phyloP scores from a whole-genome alignment of 129 eudicot species.

The Saussurea involucrata region DNA sequence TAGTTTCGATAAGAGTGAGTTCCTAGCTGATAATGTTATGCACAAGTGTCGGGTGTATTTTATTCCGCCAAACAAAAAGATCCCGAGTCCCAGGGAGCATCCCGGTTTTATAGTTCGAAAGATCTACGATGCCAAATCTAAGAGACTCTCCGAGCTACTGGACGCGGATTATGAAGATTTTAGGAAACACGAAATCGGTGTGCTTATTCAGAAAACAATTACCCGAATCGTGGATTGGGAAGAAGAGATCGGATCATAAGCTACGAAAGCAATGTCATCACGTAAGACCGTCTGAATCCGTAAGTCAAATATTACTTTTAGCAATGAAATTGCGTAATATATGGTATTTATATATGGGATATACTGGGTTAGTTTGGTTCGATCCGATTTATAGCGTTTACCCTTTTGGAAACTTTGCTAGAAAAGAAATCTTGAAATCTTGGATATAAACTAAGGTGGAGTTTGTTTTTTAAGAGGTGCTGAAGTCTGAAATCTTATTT shows the following conservation, averaged over 20 bases:
- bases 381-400: neutral
- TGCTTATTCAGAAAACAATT: slow-evolving; percentile 71
- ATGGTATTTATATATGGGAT: neutral
- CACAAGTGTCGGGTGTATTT: slow-evolving; percentile 91
- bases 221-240: neutral
- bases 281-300: neutral
- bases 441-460: neutral
- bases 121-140: slow-evolving; percentile 67
- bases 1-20: slow-evolving; percentile 77
- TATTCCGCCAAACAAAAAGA: slow-evolving; percentile 68
- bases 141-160: slow-evolving; percentile 57
- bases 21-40: slow-evolving; percentile 85
- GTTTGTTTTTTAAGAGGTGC: too few species aligned
- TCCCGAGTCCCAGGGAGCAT: slow-evolving; percentile 57
- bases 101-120: slow-evolving; percentile 88
- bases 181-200: slow-evolving; percentile 61
- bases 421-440: neutral
- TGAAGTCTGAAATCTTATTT: too few species aligned
- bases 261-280: neutral
- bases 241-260: neutral
- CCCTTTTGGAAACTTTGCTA: neutral
- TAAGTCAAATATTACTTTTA: neutral
- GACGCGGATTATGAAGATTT: slow-evolving; percentile 67
- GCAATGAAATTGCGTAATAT: neutral
- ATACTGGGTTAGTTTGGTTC: neutral